Evolutionary conservation across 2,329 filamentous ascomycete genomes (phyloP), one percentile per base, ranked within the genome.

Genomic region (Talaromyces sp.): DNA sequence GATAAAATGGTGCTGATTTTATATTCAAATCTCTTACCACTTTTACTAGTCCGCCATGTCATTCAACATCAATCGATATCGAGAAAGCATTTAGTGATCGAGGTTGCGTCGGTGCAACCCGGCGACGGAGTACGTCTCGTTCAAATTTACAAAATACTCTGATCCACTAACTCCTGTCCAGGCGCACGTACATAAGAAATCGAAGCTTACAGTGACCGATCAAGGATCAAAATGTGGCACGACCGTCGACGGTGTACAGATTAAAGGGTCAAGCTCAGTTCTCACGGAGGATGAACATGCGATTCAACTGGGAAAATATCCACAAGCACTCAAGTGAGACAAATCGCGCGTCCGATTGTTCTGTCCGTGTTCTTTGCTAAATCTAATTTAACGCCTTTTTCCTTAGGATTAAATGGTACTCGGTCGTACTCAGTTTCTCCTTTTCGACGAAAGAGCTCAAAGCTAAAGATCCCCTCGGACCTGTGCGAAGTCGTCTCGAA

Each of bases 191-290:
- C 83, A 86, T 65, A 84, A 83, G 47, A 87, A 90, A 67, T 92
- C 92, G 1, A 83, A 82, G 60, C 78, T 98, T 63, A 90, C 84
- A 3, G 82, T 98, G 64, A 89, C 89, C 69, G 95, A 98, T 72
- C 82, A 90, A 68, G 83, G 86, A n/a, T 95, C 93, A 3, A 96
- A 96, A 73, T 88, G 89, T 68, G 94, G 95, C 13, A 97, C 93
- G 0, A 81, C 84, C 3, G 81, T 98, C 63, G 90, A 97, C 73
- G 92, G 88, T 5, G 83, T 86, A 52, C 86, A 87, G 71, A 86
- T 93, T 68, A 88, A 87, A 69, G 88, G 88, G 27, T 80, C 85
- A 63, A 85, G 82, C 56, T 82, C 84, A 67, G 80, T 82, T 10
- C 76, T 93, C n/a, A 79, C 82, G 0, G 79, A 81, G 22, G 82